These are phyloP conservation scores for Penicillium sp. DNA, from an alignment of 2,329 filamentous ascomycete species.

Conservation along the genomic window DNA sequence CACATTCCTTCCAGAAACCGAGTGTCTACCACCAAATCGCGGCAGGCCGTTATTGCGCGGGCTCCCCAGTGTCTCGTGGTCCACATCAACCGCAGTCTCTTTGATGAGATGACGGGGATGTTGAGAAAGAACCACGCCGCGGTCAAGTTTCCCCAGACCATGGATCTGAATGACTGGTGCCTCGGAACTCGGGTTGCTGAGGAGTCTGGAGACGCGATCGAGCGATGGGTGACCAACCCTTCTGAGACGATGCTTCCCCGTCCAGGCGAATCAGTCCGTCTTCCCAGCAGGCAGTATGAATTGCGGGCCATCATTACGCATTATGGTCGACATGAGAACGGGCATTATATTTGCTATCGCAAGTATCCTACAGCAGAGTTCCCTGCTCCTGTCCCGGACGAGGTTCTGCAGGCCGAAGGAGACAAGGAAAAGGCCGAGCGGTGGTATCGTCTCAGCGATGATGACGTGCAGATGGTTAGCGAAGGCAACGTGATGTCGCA, in stretches of 20 bases:
- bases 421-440: slow-evolving; percentile 45
- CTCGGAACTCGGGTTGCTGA: slow-evolving; percentile 54
- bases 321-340: slow-evolving; percentile 86
- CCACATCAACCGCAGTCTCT: slow-evolving; percentile 88
- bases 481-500: slow-evolving; percentile 71
- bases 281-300: slow-evolving; percentile 56
- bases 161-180: slow-evolving; percentile 83
- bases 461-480: slow-evolving; percentile 69
- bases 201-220: slow-evolving; percentile 43
- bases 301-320: slow-evolving; percentile 83
- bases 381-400: slow-evolving; percentile 30
- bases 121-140: slow-evolving; percentile 78
- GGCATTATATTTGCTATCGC: slow-evolving; percentile 90
- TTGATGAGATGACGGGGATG: slow-evolving; percentile 74
- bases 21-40: slow-evolving; percentile 76
- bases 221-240: slow-evolving; percentile 68
- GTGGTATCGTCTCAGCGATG: slow-evolving; percentile 92
- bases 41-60: slow-evolving; percentile 79
- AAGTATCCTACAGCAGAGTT: slow-evolving; percentile 54
- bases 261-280: slow-evolving; percentile 52
- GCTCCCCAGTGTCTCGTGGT: slow-evolving; percentile 75
- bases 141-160: slow-evolving; percentile 67
- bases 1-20: slow-evolving; percentile 64
- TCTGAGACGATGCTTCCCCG: slow-evolving; percentile 68
- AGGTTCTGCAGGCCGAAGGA: slow-evolving; percentile 31